Conservation (phyloP, 2,329 filamentous ascomycete genomes). For the Purpureocillium takamizusanense region DNA sequence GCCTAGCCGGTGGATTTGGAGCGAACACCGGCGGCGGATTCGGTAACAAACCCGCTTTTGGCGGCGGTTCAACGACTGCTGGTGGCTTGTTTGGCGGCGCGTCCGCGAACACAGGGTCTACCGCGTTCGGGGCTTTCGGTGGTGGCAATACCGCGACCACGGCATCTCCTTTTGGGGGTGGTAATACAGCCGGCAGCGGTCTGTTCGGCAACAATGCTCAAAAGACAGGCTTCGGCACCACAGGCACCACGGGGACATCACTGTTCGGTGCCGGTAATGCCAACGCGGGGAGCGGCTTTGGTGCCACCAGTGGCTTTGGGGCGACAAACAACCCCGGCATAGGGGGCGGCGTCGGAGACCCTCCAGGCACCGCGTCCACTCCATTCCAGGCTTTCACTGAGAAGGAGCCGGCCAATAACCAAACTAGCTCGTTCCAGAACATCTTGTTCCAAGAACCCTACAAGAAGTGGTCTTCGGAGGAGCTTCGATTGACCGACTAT, state of each 20-base stretch:
- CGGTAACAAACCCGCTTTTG: constrained; percentile 43
- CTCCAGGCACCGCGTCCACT: constrained; percentile 60
- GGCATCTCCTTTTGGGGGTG: constrained; percentile 30
- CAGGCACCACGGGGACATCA: constrained; percentile 28
- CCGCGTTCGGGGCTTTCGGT: constrained; percentile 33
- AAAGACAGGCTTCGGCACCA: constrained; percentile 42
- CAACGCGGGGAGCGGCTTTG: constrained; percentile 22
- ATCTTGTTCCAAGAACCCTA: constrained; percentile 72
- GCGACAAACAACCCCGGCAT: constrained; percentile 38
- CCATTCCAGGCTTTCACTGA: constrained; percentile 62
- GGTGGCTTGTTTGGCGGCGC: constrained; percentile 38
- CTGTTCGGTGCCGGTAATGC: constrained; percentile 35
- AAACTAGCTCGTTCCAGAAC: constrained; percentile 62
- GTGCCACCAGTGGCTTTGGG: constrained; percentile 29
- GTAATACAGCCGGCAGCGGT: constrained; percentile 27
- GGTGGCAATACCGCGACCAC: constrained; percentile 20
- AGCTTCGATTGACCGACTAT: constrained; percentile 79
- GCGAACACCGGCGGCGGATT: constrained; percentile 25
- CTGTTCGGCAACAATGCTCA: constrained; percentile 40
- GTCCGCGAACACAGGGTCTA: constrained; percentile 23
- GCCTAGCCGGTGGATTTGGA: constrained; percentile 25
- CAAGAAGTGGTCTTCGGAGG: constrained; percentile 84
- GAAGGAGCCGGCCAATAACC: constrained; percentile 56
- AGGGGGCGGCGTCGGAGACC: constrained; percentile 43
- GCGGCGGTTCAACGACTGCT: constrained; percentile 29